phyloP scores from a whole-genome alignment of 345 rosid genomes.

The Crucihimalaya himalaica region DNA sequence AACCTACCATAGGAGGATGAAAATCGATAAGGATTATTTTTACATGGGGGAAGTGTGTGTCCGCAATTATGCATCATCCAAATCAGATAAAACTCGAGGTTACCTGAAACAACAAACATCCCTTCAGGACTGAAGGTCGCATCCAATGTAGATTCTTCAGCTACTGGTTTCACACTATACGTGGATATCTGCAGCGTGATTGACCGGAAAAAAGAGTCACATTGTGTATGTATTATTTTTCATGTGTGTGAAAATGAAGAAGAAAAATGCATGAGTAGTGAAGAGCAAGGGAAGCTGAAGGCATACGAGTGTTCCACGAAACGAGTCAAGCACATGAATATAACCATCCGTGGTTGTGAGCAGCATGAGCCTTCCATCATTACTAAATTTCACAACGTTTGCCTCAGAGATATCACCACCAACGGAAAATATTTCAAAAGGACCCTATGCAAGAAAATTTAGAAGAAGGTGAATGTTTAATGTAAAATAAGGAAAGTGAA shows the following conservation, averaged over 20 bases:
- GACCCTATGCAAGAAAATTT: constrained; percentile 54
- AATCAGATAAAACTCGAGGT: not conserved
- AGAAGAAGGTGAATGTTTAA: not conserved
- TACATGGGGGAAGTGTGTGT: not conserved
- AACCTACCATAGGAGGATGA: constrained; percentile 51
- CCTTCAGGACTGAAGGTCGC: constrained; percentile 99
- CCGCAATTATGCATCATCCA: not conserved
- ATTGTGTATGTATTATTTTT: not conserved
- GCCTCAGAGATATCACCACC: constrained; percentile 90
- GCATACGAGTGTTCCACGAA: constrained; percentile 87
- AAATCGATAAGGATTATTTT: not conserved
- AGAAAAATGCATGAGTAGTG: not conserved
- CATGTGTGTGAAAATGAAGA: not conserved
- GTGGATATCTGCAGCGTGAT: constrained; percentile 61
- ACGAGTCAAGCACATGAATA: constrained; percentile 89
- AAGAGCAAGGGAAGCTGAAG: constrained; percentile 1
- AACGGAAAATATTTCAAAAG: constrained; percentile 83
- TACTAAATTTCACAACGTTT: constrained; percentile 85
- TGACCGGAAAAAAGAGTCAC: not conserved
- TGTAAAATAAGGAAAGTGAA: not conserved
- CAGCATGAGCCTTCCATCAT: constrained; percentile 90
- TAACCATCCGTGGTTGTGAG: constrained; percentile 89
- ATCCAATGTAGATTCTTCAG: constrained; percentile 77
- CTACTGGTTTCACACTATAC: constrained; percentile 82
- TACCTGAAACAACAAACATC: constrained; percentile 89